Base-by-base conservation (phyloP, 768 basidiomycete species). In the Lactarius hatsudake region DNA sequence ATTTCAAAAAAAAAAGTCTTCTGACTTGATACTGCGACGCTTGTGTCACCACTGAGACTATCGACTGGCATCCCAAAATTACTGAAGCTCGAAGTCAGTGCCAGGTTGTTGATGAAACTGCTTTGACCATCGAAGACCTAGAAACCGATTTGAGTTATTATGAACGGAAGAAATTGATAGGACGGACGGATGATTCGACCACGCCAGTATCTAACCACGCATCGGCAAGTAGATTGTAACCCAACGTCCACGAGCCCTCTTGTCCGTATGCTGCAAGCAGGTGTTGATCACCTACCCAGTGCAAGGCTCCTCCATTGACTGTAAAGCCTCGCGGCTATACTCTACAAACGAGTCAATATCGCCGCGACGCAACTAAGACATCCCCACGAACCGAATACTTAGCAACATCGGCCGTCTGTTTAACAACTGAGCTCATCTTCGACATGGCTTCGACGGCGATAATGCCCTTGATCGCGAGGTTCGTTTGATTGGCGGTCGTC, bases 51-150 rank as follows among this genome's bases (percentile, higher is more conserved):
- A 5, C 4, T 53, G 15, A 6, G 6, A 13, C 12, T 53, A 57
- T 56, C 34, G 26, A 34, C 17, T 28, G 36, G 28, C 20, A 38
- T 28, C 17, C 54, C 51, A 13, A 23, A 36, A 34, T 17, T 20
- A 15, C 28, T 10, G 32, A 53, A 30, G 2, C 2, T 26, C 23
- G 51, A 53, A 40, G 13, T 8, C 5, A 8, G 20, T 58, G 17
- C 6, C 30, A 34, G 2, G 74, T 75, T 79, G 72, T 86, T 85
- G 58, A 87, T 65, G 34, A 83, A 72, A 59, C 80, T 83, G 63
- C 88, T 86, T 5, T 79, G 69, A 20, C 86, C 87, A 2, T 79
- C 80, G 74, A 82, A 88, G 61, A 89, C 51, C 51, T 53, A n/a
- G 26, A 28, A 6, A 17, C 5, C 5, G 6, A 26, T 26, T 30